phyloP scores from a whole-genome alignment of 2,329 filamentous ascomycete species.

The Verticillium klebahnii region DNA sequence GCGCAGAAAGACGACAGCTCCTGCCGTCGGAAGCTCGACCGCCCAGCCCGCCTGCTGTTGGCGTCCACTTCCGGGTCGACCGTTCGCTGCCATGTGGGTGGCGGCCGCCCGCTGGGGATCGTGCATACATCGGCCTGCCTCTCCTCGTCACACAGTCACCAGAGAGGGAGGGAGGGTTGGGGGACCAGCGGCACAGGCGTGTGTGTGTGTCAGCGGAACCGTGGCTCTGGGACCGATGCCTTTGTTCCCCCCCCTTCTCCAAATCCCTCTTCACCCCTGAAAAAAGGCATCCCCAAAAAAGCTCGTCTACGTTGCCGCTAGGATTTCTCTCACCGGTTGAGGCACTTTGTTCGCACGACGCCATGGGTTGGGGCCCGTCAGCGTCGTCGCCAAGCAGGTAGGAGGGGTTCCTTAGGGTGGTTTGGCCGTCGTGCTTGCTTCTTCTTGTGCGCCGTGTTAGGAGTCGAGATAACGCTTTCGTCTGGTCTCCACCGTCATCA shows the following conservation, averaged over 20 bases:
- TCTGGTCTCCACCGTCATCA: background rate
- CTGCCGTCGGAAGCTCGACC: too few species aligned
- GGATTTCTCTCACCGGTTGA: background rate
- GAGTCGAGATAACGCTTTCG: background rate
- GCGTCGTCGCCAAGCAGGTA: background rate
- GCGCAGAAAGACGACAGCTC: background rate
- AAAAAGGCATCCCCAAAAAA: background rate
- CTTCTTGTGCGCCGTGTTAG: background rate
- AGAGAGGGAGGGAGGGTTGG: background rate
- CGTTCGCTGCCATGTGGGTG: background rate
- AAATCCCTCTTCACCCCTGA: background rate
- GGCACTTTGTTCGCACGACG: conserved; percentile 1
- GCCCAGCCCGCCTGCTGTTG: too few species aligned
- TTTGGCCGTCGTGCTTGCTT: background rate
- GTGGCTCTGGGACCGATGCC: background rate
- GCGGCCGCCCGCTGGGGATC: background rate
- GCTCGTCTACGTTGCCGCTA: background rate
- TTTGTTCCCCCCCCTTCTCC: background rate
- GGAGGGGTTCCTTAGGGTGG: background rate
- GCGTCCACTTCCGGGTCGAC: background rate
- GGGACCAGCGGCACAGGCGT: background rate
- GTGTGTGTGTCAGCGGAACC: background rate
- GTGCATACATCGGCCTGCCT: background rate
- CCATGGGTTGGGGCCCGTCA: background rate
- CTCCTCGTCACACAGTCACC: background rate